Percentiles rank a stretch among this genome's conserved stretches.
Evolutionary conservation across 1,284 basidiomycete genomes (phyloP).

Genomic region (Pisolithus thermaeus): DNA sequence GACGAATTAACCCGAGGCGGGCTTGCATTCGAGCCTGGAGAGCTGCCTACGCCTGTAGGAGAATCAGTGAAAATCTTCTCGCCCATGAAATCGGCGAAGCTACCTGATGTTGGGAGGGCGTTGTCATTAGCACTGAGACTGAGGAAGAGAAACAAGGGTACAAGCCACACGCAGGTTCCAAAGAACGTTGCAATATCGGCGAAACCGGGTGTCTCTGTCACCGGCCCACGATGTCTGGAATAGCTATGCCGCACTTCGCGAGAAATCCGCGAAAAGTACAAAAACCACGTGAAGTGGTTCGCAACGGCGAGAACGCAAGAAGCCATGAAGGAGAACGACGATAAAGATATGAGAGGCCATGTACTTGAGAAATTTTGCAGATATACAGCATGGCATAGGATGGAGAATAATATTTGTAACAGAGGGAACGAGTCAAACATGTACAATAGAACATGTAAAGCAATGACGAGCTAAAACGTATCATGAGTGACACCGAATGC

Average conservation of each 20-base stretch:
- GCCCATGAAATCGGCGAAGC: constrained; percentile 5
- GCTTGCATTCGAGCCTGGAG: constrained; percentile 28
- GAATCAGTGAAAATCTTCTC: constrained; percentile 1
- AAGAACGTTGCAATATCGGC: constrained; percentile 91
- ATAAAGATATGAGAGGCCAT: constrained; percentile 89
- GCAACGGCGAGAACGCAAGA: constrained; percentile 79
- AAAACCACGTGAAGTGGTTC: constrained; percentile 95
- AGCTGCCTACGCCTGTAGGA: constrained; percentile 32
- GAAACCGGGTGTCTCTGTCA: constrained; percentile 54
- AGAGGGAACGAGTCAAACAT: constrained; percentile 77
- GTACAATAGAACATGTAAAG: constrained; percentile 72
- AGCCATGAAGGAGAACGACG: constrained; percentile 75
- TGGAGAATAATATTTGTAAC: constrained; percentile 69
- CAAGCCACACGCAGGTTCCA: constrained; percentile 88
- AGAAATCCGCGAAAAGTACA: constrained; percentile 75
- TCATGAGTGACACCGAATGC: background rate
- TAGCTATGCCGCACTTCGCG: constrained; percentile 41
- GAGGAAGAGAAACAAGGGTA: constrained; percentile 86
- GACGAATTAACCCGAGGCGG: constrained; percentile 40
- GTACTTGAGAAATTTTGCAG: constrained; percentile 82
- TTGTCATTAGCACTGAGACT: constrained; percentile 95
- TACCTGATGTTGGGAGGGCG: constrained; percentile 68
- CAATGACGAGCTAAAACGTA: constrained; percentile 60
- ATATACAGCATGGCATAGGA: constrained; percentile 81
- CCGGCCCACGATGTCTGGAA: constrained; percentile 38